phyloP scores from a whole-genome alignment of 2,329 filamentous ascomycete genomes.

The Stachybotrys elegans region DNA sequence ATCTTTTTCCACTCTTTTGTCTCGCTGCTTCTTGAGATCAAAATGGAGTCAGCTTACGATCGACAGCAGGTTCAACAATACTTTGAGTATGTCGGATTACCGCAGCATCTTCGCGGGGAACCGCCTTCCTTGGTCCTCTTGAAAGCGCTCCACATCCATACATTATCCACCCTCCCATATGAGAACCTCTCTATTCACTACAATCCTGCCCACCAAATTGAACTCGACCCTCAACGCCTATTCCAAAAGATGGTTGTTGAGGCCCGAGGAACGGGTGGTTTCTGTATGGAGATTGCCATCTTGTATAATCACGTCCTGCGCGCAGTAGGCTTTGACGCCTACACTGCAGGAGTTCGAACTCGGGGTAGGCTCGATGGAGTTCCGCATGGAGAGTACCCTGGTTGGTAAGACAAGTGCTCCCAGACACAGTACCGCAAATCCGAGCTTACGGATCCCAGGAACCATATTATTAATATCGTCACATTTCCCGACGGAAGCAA shows the following conservation, averaged over 20 bases:
- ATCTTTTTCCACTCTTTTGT: no score
- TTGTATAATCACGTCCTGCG: conserved; percentile 49
- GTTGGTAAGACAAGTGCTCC: conserved; percentile 43
- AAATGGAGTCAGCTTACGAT: no score
- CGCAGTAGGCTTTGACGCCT: conserved; percentile 46
- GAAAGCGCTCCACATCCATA: conserved; percentile 34
- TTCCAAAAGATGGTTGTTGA: conserved; percentile 44
- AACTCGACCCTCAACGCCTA: conserved; percentile 38
- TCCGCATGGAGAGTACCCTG: conserved; percentile 35
- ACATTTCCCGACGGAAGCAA: conserved; percentile 42
- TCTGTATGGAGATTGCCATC: conserved; percentile 56
- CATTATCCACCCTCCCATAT: conserved; percentile 48
- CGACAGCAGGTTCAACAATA: no score
- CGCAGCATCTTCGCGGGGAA: no score
- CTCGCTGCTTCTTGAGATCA: no score
- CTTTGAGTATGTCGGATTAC: no score
- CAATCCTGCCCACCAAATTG: conserved; percentile 28
- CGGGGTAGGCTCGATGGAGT: conserved; percentile 32
- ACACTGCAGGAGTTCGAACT: conserved; percentile 50
- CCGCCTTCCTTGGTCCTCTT: conserved; percentile 31
- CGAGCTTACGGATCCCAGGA: conserved; percentile 16
- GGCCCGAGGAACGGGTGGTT: conserved; percentile 44
- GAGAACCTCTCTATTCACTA: conserved; percentile 55
- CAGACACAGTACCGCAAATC: no score
- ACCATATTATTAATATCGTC: conserved; percentile 59